Base-by-base conservation (phyloP, 257 asterid species). In the Fraxinus anomala region DNA sequence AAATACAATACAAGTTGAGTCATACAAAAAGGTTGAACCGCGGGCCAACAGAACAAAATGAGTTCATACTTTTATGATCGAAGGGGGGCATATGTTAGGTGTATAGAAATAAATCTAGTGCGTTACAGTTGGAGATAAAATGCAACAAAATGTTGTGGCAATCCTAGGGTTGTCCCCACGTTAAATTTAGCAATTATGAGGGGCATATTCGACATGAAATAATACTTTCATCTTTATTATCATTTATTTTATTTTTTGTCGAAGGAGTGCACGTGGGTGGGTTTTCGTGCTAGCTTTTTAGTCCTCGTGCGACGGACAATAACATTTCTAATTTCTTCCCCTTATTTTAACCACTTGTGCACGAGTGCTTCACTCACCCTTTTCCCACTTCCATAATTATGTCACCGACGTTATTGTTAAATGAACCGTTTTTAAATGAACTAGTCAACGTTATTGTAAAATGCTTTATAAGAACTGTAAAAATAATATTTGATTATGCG, bases 261-360 rank as follows among this genome's bases (percentile, higher is more conserved):
- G 68, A 68, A 68, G 70, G 39, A 5, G 65, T 68, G 80, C 89
- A 89, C 94, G 96, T 89, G 79, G 78, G 28, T 71, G 70, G 73
- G 77, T 19, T 81, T 68, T 40, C 16, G 69, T 79, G 82, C 70
- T 72, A 37, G 34, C 33, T 31, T 40, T 78, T 78, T 68, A 70
- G 78, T 59, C 78, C 81, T 68, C 88, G 86, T 81, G 86, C 70
- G 81, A 74, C 47, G 59, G 90, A 88, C 86, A 83, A 61, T 84
- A 92, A 88, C 94, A 17, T 56, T 42, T 78, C 17, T 33, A 19
- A 70, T 73, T 47, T 67, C 33, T 74, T 78, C 73, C 73, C 74
- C 70, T 28, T 65, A 78, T 77, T 77, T 86, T 76, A 86, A 80
- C 85, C 74, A 80, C 88, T 83, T 83, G 85, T 80, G 89, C 92